These are phyloP conservation scores for Vitellaria paradoxa DNA, from an alignment of 179 eudicot species.

Conservation along the genomic window DNA sequence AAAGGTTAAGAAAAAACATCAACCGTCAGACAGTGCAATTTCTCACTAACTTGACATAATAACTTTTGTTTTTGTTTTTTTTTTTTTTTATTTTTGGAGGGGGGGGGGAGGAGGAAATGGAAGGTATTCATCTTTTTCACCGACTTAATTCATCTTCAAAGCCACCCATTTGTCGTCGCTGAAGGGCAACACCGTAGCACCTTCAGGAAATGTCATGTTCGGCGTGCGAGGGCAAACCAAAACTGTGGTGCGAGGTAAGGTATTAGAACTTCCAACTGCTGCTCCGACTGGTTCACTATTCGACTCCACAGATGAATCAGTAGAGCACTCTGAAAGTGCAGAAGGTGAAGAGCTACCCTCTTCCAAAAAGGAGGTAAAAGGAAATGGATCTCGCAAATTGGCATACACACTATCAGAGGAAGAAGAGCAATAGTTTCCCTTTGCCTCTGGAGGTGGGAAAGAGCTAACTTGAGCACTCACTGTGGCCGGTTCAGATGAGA, in stretches of 20 bases:
- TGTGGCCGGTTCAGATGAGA: too few species aligned
- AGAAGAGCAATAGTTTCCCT: background rate
- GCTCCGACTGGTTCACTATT: background rate
- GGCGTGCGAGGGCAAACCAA: background rate
- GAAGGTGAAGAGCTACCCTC: conserved; percentile 6
- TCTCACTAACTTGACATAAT: too few species aligned
- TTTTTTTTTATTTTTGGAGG: too few species aligned
- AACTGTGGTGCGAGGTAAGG: background rate
- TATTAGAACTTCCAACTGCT: background rate
- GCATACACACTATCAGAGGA: background rate
- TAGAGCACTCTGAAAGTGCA: background rate
- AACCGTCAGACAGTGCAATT: too few species aligned
- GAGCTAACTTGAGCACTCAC: too few species aligned
- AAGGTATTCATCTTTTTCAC: background rate
- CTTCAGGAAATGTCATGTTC: conserved; percentile 14
- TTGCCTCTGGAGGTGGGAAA: too few species aligned
- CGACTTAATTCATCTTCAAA: conserved; percentile 8
- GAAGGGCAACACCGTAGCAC: conserved; percentile 13
- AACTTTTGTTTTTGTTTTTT: too few species aligned
- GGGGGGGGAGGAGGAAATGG: too few species aligned
- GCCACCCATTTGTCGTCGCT: conserved; percentile 26
- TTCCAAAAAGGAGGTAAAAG: background rate
- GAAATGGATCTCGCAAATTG: conserved; percentile 3
- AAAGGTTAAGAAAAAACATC: too few species aligned
- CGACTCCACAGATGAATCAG: background rate